phyloP scores from a whole-genome alignment of 192 early-diverging fungal species.

The Gonapodya prolifera region DNA sequence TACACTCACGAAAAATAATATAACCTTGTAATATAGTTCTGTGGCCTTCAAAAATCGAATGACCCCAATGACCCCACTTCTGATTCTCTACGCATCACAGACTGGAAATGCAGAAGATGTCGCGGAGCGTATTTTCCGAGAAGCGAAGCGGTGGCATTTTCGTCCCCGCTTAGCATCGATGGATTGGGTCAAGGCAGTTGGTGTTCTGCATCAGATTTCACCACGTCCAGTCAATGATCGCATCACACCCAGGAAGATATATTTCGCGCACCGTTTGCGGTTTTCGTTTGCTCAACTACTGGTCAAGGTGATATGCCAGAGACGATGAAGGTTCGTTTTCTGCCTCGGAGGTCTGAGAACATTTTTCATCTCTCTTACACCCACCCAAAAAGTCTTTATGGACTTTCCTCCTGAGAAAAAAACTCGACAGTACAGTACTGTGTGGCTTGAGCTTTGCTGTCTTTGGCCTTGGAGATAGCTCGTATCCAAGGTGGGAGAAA shows the following conservation, averaged over 20 bases:
- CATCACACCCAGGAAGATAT: conserved; percentile 29
- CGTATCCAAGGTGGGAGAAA: conserved; percentile 59
- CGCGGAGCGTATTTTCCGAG: conserved; percentile 65
- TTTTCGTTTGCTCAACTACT: conserved; percentile 87
- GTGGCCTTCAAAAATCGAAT: too few relatives aligned
- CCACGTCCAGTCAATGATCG: not conserved
- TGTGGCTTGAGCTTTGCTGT: conserved; percentile 62
- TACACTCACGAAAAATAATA: too few relatives aligned
- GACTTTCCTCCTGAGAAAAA: conserved; percentile 78
- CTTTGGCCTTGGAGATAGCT: conserved; percentile 92
- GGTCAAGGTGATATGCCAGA: conserved; percentile 87
- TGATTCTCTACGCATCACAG: conserved; percentile 83
- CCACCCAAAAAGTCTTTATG: conserved; percentile 50
- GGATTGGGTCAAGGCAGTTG: conserved; percentile 61
- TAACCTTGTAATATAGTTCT: too few relatives aligned
- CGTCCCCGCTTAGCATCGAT: conserved; percentile 44
- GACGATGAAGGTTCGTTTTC: conserved; percentile 62
- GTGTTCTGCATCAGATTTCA: conserved; percentile 1
- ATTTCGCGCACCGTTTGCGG: conserved; percentile 39
- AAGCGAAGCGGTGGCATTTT: conserved; percentile 67
- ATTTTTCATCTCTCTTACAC: not conserved
- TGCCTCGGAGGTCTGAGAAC: conserved; percentile 6
- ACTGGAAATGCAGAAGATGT: conserved; percentile 88
- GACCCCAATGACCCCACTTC: conserved; percentile 17
- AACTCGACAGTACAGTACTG: conserved; percentile 52